A percentile compares a stretch with the other conserved stretches of the same genome.
These are phyloP conservation scores for Talaromyces atroroseus DNA, from an alignment of 2,329 filamentous ascomycete species.

Conservation along the genomic window DNA sequence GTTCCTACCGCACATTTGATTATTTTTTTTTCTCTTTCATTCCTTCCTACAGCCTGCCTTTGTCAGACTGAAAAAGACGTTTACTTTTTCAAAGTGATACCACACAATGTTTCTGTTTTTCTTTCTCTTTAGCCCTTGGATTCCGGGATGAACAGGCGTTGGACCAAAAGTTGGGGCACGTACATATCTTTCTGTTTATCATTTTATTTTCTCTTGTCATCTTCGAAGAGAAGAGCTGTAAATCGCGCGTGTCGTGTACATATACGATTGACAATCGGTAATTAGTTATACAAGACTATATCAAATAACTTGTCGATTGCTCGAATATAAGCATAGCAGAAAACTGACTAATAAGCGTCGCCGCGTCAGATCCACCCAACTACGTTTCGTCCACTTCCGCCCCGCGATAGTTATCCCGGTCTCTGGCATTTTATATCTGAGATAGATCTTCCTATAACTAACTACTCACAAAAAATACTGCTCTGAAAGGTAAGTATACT, in stretches of 20 bases:
- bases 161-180: not conserved
- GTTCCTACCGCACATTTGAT: constrained; percentile 45
- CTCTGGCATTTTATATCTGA: not conserved
- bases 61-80: not conserved
- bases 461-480: too few relatives aligned
- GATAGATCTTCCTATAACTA: too few relatives aligned
- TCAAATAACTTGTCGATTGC: too few relatives aligned
- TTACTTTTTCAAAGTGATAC: constrained; percentile 4
- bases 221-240: not conserved
- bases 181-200: not conserved
- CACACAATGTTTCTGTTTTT: constrained; percentile 1
- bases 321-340: too few relatives aligned
- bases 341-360: not conserved
- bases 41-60: not conserved
- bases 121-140: not conserved
- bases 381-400: not conserved
- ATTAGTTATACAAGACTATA: not conserved
- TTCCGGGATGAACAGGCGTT: constrained; percentile 1
- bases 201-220: not conserved
- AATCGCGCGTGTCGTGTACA: constrained; percentile 1
- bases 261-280: not conserved
- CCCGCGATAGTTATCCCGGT: not conserved
- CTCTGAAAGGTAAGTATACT: not conserved
- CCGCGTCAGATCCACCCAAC: not conserved
- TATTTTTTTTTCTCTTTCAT: constrained; percentile 1